Conservation (phyloP, 2,329 filamentous ascomycete species). For the Claviceps cyperi region DNA sequence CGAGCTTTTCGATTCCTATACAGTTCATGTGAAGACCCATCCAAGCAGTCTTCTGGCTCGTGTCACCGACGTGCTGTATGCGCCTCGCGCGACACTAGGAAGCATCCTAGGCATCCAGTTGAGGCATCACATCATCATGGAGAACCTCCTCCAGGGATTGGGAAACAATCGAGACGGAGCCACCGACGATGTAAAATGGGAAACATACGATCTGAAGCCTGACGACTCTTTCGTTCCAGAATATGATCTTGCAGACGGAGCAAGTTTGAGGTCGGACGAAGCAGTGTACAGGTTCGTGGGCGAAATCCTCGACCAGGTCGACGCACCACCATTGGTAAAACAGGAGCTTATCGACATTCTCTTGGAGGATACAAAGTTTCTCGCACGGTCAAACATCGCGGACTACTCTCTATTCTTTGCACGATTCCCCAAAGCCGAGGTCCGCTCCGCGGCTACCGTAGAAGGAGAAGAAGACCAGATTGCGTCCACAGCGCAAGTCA, state of each 20-base stretch:
- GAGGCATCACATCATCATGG: slow-evolving; percentile 64
- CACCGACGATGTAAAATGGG: slow-evolving; percentile 34
- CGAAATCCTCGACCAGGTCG: slow-evolving; percentile 51
- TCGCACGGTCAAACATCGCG: slow-evolving; percentile 49
- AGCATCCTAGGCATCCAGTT: slow-evolving; percentile 45
- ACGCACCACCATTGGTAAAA: slow-evolving; percentile 39
- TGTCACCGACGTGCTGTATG: slow-evolving; percentile 55
- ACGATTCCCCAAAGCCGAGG: slow-evolving; percentile 20
- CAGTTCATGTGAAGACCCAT: slow-evolving; percentile 45
- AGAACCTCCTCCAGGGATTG: slow-evolving; percentile 54
- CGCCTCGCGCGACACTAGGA: slow-evolving; percentile 41
- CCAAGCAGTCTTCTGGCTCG: slow-evolving; percentile 50
- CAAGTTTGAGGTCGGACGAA: slow-evolving; percentile 42
- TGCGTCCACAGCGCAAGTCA: not conserved
- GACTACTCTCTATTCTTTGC: slow-evolving; percentile 66
- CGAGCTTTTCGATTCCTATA: slow-evolving; percentile 51
- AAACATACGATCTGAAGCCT: slow-evolving; percentile 63
- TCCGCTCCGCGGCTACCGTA: slow-evolving; percentile 6
- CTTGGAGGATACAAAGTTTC: slow-evolving; percentile 46
- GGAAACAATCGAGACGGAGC: slow-evolving; percentile 20
- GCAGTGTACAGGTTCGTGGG: slow-evolving; percentile 54
- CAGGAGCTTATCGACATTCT: slow-evolving; percentile 40
- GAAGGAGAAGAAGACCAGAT: not conserved
- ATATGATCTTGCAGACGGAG: slow-evolving; percentile 50
- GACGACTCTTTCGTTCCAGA: slow-evolving; percentile 64